A percentile compares a stretch with the other conserved stretches of the same genome.
Conservation (phyloP, 495 filamentous ascomycete genomes). For the Penicillium egyptiacum region DNA sequence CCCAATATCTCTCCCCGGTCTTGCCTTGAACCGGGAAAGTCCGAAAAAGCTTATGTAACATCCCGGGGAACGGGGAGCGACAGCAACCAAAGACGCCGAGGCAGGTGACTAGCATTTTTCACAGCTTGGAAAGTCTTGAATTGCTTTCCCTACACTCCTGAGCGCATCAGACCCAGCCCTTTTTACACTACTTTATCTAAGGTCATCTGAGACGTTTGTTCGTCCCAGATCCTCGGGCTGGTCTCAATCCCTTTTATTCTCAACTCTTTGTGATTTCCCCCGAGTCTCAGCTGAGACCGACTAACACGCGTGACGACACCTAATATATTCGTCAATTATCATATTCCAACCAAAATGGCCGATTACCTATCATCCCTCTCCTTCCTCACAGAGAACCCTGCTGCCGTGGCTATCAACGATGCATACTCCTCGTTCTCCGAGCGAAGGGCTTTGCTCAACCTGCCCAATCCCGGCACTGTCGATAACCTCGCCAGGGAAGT, state of each 20-base stretch:
- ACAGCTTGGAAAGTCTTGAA: constrained; percentile 29
- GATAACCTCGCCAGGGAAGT: constrained; percentile 92
- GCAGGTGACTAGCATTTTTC: constrained; percentile 40
- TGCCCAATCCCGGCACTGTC: constrained; percentile 88
- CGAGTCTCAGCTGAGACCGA: constrained; percentile 23
- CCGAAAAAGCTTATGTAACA: constrained; percentile 32
- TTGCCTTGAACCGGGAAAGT: constrained; percentile 23
- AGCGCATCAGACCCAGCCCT: constrained; percentile 29
- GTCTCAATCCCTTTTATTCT: constrained; percentile 33
- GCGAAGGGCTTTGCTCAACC: constrained; percentile 78
- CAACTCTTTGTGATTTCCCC: constrained; percentile 18
- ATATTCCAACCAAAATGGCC: constrained; percentile 39
- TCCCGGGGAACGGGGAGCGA: constrained; percentile 31
- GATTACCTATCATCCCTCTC: constrained; percentile 56
- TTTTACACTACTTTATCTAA: constrained; percentile 11
- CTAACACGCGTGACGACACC: constrained; percentile 29
- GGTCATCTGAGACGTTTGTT: constrained; percentile 25
- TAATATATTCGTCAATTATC: constrained; percentile 20
- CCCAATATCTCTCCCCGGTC: neutral
- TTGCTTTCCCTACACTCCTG: constrained; percentile 25
- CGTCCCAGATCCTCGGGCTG: constrained; percentile 36
- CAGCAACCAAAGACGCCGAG: constrained; percentile 37
- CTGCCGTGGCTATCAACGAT: constrained; percentile 67
- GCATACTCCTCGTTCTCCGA: constrained; percentile 81
- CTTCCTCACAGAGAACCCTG: constrained; percentile 70